phyloP scores from a whole-genome alignment of 202 grass and related monocot genomes.

The Zoysia matrella region DNA sequence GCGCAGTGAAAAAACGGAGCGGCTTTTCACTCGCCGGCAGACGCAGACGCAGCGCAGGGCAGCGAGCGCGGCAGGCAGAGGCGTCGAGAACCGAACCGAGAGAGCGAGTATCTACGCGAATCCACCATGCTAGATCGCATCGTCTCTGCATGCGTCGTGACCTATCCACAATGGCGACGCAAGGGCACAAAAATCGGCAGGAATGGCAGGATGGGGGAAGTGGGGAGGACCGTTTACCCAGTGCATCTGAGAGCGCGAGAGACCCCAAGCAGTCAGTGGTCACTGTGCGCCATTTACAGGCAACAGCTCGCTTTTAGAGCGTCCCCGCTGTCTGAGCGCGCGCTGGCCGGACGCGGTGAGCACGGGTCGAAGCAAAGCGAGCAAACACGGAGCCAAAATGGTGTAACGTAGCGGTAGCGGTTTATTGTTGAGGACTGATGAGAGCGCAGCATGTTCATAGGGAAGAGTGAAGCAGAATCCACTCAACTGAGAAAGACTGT shows the following conservation, averaged over 20 bases:
- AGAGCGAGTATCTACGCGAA: too few species aligned
- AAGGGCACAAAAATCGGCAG: constrained; percentile 31
- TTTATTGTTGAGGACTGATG: neutral
- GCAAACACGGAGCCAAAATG: neutral
- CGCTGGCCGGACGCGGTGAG: neutral
- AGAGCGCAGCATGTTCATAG: constrained; percentile 10
- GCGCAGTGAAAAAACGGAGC: too few species aligned
- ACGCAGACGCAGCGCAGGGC: too few species aligned
- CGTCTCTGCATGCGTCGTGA: neutral
- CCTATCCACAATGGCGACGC: constrained; percentile 1
- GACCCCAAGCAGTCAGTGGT: neutral
- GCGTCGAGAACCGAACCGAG: too few species aligned
- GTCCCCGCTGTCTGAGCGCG: too few species aligned
- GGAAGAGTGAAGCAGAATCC: neutral
- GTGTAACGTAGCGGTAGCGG: neutral
- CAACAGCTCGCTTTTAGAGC: constrained; percentile 29
- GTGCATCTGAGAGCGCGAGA: neutral
- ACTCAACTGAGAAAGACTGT: constrained; percentile 4
- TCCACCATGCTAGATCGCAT: neutral
- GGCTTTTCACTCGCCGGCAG: too few species aligned
- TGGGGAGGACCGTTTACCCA: neutral
- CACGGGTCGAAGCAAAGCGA: neutral
- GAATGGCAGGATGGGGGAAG: neutral
- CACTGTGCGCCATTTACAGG: constrained; percentile 27
- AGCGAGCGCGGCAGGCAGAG: too few species aligned